phyloP scores from a whole-genome alignment of 441 rosid species.

The Erysimum cheiri region DNA sequence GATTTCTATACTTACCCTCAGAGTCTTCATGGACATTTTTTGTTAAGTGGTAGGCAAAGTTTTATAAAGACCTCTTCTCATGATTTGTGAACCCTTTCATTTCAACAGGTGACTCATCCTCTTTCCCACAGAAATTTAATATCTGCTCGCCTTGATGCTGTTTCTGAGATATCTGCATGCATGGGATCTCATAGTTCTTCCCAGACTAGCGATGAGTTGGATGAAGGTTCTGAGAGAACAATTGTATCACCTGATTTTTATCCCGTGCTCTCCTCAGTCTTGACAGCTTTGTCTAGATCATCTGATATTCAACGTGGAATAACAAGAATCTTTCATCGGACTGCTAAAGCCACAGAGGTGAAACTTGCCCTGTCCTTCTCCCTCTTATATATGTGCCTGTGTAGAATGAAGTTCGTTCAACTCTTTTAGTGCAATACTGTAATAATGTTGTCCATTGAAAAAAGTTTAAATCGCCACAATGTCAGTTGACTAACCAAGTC shows the following conservation, averaged over 20 bases:
- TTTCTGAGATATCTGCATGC: constrained; percentile 88
- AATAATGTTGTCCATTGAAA: not conserved
- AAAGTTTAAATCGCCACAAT: not conserved
- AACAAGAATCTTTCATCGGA: constrained; percentile 90
- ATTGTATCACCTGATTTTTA: constrained; percentile 54
- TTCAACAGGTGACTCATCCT: constrained; percentile 88
- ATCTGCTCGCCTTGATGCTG: constrained; percentile 93
- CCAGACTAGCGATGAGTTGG: constrained; percentile 45
- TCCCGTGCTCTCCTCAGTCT: constrained; percentile 66
- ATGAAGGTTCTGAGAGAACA: constrained; percentile 50
- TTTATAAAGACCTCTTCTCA: not conserved
- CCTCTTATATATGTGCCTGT: constrained; percentile 17
- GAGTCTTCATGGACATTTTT: not conserved
- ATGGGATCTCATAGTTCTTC: constrained; percentile 66
- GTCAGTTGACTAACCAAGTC: constrained; percentile 18
- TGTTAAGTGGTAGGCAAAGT: too few relatives aligned
- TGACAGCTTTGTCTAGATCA: constrained; percentile 75
- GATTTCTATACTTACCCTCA: constrained; percentile 13
- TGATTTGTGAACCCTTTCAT: constrained; percentile 20
- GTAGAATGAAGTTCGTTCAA: constrained; percentile 6
- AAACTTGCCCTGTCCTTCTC: constrained; percentile 29
- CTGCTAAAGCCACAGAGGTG: constrained; percentile 92
- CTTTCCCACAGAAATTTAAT: constrained; percentile 81
- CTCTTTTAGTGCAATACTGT: not conserved
- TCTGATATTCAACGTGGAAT: constrained; percentile 96